Base-by-base conservation (phyloP, 2,329 filamentous ascomycete species). In the Rasamsonia emersonii region DNA sequence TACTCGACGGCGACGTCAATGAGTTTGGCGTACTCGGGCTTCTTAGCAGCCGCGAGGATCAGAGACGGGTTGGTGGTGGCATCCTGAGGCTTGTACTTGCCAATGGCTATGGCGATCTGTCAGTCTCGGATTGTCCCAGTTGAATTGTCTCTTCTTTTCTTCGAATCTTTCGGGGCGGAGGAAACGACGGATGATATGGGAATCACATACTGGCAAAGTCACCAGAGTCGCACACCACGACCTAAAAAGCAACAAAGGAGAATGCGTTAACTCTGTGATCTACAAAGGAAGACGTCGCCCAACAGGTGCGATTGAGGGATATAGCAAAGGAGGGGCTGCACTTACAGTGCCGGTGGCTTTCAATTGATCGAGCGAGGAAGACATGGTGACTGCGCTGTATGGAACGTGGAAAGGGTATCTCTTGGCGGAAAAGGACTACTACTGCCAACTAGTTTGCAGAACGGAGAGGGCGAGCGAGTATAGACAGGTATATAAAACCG, bases 21-120 rank as follows among this genome's bases (percentile, higher is more conserved):
- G 59, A 96, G 71, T 65, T 81, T 80, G 56, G 84, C 86, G 65
- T 96, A 96, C 67, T 95, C 88, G 61, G 84, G 59, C 79, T 96
- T 96, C 77, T 98, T 96, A 61, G 91, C 88, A 45, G 91, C 91
- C 49, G 88, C 89, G 61, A 98, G 82, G 67, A 98, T 96, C 62
- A 98, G 76, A 44, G 91, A 96, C 39, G 91, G 91, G 79, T 98
- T 98, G 72, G 91, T 98, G 64, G 91, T 98, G 59, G 91, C 91
- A 84, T 98, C 91, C 75, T 98, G 88, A 46, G 91, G 91, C 79
- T 94, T 93, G 80, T 98, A 98, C 75, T 96, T 95, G 73, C 75
- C 88, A 65, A 98, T 98, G 65, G 88, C 88, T 78, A 68, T 62
- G 48, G 64, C 30, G 11, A 35, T 34, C 19, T 24, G 32, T 41